Percentiles rank a stretch among this genome's conserved stretches.
These are phyloP conservation scores for Monosporascus sp. DNA, from an alignment of 2,329 filamentous ascomycete genomes.

Conservation along the genomic window DNA sequence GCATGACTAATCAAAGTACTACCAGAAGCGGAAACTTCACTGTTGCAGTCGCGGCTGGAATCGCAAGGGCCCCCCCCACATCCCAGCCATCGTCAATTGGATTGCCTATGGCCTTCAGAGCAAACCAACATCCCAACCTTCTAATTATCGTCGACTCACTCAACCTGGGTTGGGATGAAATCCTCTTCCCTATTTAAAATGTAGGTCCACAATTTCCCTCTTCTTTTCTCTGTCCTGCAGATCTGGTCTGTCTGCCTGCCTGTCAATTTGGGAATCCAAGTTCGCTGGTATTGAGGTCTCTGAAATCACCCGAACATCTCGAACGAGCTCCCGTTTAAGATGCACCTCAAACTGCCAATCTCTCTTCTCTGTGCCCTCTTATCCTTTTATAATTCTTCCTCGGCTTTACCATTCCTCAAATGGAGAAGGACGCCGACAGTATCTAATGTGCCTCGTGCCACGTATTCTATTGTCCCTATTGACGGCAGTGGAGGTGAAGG, in stretches of 20 bases:
- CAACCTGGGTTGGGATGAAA: constrained; percentile 30
- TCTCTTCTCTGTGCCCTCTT: constrained; percentile 20
- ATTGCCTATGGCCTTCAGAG: background rate
- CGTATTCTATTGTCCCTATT: constrained; percentile 33
- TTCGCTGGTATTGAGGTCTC: background rate
- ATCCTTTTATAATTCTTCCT: constrained; percentile 12
- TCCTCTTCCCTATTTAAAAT: background rate
- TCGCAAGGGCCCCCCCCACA: background rate
- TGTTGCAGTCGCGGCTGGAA: background rate
- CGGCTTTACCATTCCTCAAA: constrained; percentile 24
- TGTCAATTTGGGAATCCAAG: background rate
- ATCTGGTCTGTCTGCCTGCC: background rate
- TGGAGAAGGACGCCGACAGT: constrained; percentile 5
- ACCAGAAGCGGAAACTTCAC: background rate
- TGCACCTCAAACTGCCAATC: constrained; percentile 21
- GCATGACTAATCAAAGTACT: background rate
- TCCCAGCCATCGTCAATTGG: background rate
- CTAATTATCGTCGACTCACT: constrained; percentile 24
- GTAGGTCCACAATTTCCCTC: constrained; percentile 10
- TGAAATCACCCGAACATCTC: background rate
- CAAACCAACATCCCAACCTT: constrained; percentile 11
- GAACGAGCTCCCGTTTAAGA: constrained; percentile 14
- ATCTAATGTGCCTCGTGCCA: constrained; percentile 25
- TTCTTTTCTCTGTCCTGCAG: constrained; percentile 1
- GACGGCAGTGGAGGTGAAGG: constrained; percentile 21